Conservation (phyloP, 2,329 filamentous ascomycete species). For the Penicillium hordei region DNA sequence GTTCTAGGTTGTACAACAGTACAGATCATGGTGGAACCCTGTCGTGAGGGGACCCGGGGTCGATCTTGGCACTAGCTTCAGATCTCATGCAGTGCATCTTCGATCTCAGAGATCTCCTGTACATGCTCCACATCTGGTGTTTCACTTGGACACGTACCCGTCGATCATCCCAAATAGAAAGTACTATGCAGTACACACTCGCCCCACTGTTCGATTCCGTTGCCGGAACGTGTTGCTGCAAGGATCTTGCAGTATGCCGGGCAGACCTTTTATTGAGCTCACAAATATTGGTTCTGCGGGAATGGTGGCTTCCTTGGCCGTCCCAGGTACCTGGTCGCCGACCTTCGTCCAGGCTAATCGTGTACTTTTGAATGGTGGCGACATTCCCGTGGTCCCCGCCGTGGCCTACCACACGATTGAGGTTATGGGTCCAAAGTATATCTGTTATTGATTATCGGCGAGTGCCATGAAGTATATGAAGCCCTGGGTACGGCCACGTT, state of each 20-base stretch:
- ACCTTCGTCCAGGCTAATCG: conserved; percentile 13
- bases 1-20: background rate
- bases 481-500: conserved; percentile 3
- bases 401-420: conserved; percentile 6
- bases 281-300: conserved; percentile 10
- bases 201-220: conserved; percentile 15
- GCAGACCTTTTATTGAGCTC: conserved; percentile 9
- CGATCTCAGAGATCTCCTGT: conserved; percentile 22
- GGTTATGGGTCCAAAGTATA: conserved; percentile 10
- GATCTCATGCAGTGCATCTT: conserved; percentile 22
- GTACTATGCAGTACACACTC: background rate
- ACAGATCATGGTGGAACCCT: conserved; percentile 9
- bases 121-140: background rate
- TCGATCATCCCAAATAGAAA: background rate
- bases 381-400: conserved; percentile 4
- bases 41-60: conserved; percentile 6
- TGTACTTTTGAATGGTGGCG: conserved; percentile 25
- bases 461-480: conserved; percentile 23
- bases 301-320: conserved; percentile 15
- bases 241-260: conserved; percentile 20
- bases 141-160: background rate
- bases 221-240: conserved; percentile 25
- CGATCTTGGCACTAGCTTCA: conserved; percentile 21
- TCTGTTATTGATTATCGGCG: conserved; percentile 10
- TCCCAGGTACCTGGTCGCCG: conserved; percentile 18